Evolutionary conservation across 805 yeast genomes (phyloP).

Genomic region (Wickerhamomyces canadensis): DNA sequence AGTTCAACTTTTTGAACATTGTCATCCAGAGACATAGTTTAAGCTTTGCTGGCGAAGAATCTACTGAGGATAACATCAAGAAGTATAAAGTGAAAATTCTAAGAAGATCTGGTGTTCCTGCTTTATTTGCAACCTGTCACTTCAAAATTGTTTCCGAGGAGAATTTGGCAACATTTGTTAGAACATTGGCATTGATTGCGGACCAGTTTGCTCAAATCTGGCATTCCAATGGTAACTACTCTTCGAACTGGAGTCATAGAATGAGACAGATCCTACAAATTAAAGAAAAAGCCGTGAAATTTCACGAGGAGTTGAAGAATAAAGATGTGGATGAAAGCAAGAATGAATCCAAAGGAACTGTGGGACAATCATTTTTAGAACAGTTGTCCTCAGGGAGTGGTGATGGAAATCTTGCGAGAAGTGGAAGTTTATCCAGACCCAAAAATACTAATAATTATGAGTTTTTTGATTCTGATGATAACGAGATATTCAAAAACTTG

Average conservation of each 20-base stretch:
- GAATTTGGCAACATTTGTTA: constrained; percentile 55
- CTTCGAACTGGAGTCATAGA: constrained; percentile 65
- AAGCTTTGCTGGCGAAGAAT: constrained; percentile 13
- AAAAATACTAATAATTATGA: constrained; percentile 17
- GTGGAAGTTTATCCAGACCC: constrained; percentile 11
- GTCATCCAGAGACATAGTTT: constrained; percentile 62
- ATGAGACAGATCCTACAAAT: constrained; percentile 45
- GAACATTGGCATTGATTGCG: constrained; percentile 62
- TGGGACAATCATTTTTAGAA: constrained; percentile 21
- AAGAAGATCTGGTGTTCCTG: constrained; percentile 68
- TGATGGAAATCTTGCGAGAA: constrained; percentile 7
- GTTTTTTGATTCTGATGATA: constrained; percentile 19
- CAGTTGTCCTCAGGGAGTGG: constrained; percentile 10
- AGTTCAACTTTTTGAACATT: constrained; percentile 77
- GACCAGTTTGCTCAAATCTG: constrained; percentile 72
- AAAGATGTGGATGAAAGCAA: constrained; percentile 5
- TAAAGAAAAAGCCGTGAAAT: constrained; percentile 24
- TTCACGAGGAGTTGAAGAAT: constrained; percentile 10
- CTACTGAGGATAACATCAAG: constrained; percentile 14
- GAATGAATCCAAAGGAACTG: constrained; percentile 9
- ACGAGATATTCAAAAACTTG: constrained; percentile 20
- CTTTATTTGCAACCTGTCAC: constrained; percentile 69
- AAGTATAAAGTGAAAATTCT: constrained; percentile 59
- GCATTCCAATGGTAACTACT: constrained; percentile 54
- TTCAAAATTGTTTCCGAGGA: constrained; percentile 61